Evolutionary conservation across 108 stramenopile species (phyloP).

Genomic region (Nitzschia inconspicua): DNA sequence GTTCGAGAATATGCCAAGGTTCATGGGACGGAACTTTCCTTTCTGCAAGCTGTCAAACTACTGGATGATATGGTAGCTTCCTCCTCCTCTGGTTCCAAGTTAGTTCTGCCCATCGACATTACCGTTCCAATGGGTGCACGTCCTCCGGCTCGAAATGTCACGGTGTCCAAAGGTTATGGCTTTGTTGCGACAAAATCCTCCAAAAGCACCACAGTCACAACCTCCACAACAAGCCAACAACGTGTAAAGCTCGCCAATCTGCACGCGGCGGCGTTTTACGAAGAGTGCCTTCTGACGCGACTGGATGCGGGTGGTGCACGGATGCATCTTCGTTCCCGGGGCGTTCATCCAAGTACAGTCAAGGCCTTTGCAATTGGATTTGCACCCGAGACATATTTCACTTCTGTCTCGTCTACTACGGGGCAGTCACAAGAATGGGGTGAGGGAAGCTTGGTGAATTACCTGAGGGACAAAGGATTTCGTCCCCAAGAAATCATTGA

Average conservation of each 20-base stretch:
- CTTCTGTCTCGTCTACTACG: too few species aligned
- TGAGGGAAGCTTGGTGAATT: conserved; percentile 74
- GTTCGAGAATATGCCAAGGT: conserved; percentile 61
- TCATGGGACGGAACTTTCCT: neutral
- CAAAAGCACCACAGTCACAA: neutral
- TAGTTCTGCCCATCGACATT: too few species aligned
- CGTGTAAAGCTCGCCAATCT: conserved; percentile 67
- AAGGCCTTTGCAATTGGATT: conserved; percentile 83
- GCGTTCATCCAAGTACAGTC: conserved; percentile 58
- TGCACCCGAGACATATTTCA: conserved; percentile 85
- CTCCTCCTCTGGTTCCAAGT: too few species aligned
- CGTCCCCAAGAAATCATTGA: conserved; percentile 77
- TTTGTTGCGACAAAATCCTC: neutral
- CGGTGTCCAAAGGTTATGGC: neutral
- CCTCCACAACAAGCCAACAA: neutral
- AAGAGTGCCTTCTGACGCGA: conserved; percentile 52
- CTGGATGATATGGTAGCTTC: neutral
- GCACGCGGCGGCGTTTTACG: conserved; percentile 84
- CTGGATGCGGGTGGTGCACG: conserved; percentile 69
- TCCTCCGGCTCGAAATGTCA: neutral
- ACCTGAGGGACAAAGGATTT: conserved; percentile 62
- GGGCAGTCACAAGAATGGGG: conserved; percentile 13
- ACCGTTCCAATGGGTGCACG: neutral
- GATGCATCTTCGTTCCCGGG: conserved; percentile 60
- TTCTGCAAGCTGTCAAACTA: neutral